Conservation (phyloP, 768 basidiomycete species). For the Pulveroboletus frians region DNA sequence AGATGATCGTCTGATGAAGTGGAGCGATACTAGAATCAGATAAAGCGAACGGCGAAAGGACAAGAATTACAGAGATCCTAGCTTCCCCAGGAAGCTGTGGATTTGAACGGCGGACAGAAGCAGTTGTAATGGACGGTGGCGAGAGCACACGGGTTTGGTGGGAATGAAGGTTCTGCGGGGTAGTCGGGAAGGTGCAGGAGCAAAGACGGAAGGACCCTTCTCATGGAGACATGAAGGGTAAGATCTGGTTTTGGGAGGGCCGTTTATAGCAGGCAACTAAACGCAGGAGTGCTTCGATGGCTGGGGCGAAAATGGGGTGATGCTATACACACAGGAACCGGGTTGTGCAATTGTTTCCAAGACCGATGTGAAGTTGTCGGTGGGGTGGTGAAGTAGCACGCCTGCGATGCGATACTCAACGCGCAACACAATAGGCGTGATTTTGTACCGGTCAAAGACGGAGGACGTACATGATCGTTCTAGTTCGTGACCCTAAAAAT, state of each 20-base stretch:
- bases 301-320: not conserved
- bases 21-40: conserved; percentile 4
- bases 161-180: conserved; percentile 9
- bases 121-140: not conserved
- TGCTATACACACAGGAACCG: not conserved
- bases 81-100: not conserved
- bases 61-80: conserved; percentile 2
- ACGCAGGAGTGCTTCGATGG: not conserved
- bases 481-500: too few relatives aligned
- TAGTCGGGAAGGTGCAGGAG: not conserved
- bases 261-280: conserved; percentile 5
- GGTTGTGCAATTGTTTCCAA: not conserved
- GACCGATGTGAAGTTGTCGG: not conserved
- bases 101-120: conserved; percentile 5
- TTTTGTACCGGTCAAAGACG: too few relatives aligned
- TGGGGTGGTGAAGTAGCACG: too few relatives aligned
- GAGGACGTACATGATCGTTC: too few relatives aligned
- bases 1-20: conserved; percentile 12
- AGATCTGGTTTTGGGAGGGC: not conserved
- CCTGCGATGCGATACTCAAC: too few relatives aligned
- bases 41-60: not conserved
- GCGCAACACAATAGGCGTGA: too few relatives aligned
- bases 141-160: conserved; percentile 3
- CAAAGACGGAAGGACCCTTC: conserved; percentile 5
- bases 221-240: conserved; percentile 1